Base-by-base conservation (phyloP, 352 stramenopile genomes). In the Pythium scleroteichum region DNA sequence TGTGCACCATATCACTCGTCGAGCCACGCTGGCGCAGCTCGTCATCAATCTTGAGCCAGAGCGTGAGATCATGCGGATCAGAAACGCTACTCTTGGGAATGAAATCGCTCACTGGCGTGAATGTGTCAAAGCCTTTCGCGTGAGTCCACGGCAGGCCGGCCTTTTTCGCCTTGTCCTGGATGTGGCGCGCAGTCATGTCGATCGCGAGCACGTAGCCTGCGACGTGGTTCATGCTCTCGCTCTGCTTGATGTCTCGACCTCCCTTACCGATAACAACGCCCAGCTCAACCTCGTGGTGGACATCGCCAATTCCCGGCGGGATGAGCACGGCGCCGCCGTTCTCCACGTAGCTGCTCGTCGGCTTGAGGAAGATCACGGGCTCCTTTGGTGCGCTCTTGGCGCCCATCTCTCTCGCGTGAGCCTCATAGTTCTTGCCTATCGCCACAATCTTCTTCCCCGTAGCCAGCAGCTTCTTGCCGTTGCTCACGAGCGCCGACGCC, bases 361-460 rank as follows among this genome's bases (percentile, higher is more conserved):
- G 85, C 57, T 95, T 95, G 53, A 95, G 74, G 67, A 93, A 95
- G 47, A 92, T 57, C 42, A 93, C 76, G 41, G 85, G 85, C 45
- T 88, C 71, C 65, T 89, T 89, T 1, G 79, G 83, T 26, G 78
- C 80, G 32, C 68, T 75, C 40, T 63, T 42, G 3, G 76, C 82
- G 23, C 84, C 84, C 81, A 95, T 91, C 68, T 95, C 85, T 23
- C 80, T 72, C 48, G 80, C 82, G 35, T 95, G 85, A 29, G 82
- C 81, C 51, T 90, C 83, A 42, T 93, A 95, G 62, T 95, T 95
- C 68, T 92, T 92, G 63, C 84, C 82, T 62, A 95, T 91, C 17
- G 76, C 80, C 29, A 94, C 68, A 46, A 92, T 87, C 72, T 92
- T 92, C 68, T 92, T 90, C 56, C 80, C 78, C 48, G 82, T 64